Conservation (phyloP, 495 filamentous ascomycete genomes). For the Penicillium mononematosum region DNA sequence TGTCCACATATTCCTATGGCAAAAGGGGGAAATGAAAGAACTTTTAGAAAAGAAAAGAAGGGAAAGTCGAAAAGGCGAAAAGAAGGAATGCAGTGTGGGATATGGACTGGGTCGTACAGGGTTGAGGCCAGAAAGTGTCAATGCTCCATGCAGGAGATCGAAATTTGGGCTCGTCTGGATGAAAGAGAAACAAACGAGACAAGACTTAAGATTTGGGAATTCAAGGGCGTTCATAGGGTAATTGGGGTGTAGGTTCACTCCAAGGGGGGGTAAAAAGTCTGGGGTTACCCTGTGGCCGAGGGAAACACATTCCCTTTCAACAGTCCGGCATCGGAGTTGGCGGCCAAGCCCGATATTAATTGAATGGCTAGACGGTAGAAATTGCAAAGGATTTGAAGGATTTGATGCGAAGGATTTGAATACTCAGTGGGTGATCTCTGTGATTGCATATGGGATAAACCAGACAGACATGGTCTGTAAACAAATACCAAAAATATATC, state of each 20-base stretch:
- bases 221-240: neutral
- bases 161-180: neutral
- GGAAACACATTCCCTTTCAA: neutral
- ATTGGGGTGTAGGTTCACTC: neutral
- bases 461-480: neutral
- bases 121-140: conserved; percentile 3
- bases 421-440: neutral
- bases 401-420: no score
- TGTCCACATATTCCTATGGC: conserved; percentile 18
- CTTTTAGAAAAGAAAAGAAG: conserved; percentile 2
- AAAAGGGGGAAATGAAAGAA: neutral
- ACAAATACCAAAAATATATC: neutral
- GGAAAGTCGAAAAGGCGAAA: neutral
- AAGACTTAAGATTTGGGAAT: neutral
- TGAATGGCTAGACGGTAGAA: neutral
- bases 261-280: neutral
- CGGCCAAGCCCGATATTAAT: neutral
- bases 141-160: conserved; percentile 2
- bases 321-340: neutral
- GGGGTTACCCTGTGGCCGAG: neutral
- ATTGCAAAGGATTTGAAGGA: neutral
- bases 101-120: conserved; percentile 9
- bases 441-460: neutral
- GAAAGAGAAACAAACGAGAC: neutral
- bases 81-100: neutral